Evolutionary conservation across 805 yeast genomes (phyloP).

Genomic region (Candida morakotiae): DNA sequence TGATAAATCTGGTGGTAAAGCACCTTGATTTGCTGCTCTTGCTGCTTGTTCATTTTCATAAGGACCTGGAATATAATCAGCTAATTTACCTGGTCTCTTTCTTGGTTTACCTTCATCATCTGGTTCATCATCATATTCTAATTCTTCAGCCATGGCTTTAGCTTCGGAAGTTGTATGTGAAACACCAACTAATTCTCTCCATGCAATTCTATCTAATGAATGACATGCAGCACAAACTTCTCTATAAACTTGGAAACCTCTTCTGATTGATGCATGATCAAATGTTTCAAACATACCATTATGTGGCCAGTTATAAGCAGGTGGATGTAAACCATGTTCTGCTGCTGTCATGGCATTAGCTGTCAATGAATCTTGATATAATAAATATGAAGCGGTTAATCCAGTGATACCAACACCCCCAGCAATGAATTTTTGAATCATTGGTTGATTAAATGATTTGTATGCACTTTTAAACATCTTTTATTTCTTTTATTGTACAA

Average conservation of each 20-base stretch:
- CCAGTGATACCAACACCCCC: conserved; percentile 74
- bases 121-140: conserved; percentile 95
- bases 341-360: conserved; percentile 98
- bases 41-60: conserved; percentile 99
- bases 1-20: conserved; percentile 96
- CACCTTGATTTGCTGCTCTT: conserved; percentile 99
- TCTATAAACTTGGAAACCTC: conserved; percentile 98
- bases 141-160: conserved; percentile 90
- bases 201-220: conserved; percentile 92
- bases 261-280: conserved; percentile 93
- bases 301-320: conserved; percentile 91
- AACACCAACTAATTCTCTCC: conserved; percentile 98
- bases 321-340: conserved; percentile 97
- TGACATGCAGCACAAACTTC: conserved; percentile 99
- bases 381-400: conserved; percentile 72
- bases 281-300: conserved; percentile 86
- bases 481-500: background rate
- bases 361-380: conserved; percentile 79
- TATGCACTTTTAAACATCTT: conserved; percentile 9
- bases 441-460: conserved; percentile 11
- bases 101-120: conserved; percentile 96
- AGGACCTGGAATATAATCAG: conserved; percentile 93
- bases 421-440: conserved; percentile 49
- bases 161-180: conserved; percentile 89
- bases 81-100: conserved; percentile 96